Evolutionary conservation across 768 basidiomycete genomes (phyloP).

Genomic region (Lyophyllum decastes): DNA sequence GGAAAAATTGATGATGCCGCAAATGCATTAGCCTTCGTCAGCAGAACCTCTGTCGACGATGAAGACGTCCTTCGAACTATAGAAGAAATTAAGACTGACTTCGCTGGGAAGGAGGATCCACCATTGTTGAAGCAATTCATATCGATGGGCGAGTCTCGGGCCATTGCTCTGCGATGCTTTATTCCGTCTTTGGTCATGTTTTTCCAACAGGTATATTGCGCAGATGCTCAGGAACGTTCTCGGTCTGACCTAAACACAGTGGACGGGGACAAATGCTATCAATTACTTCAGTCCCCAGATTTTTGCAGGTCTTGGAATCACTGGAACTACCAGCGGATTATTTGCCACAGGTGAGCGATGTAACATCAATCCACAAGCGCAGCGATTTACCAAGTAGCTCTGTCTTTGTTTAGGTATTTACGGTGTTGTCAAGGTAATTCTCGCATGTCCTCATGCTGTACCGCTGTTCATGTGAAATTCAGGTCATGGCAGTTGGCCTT

Average conservation of each 20-base stretch:
- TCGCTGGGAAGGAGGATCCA: conserved; percentile 39
- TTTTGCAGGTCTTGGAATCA: conserved; percentile 49
- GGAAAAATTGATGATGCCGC: conserved; percentile 42
- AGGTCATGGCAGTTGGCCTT: conserved; percentile 42
- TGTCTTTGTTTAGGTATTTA: conserved; percentile 25
- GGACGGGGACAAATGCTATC: conserved; percentile 57
- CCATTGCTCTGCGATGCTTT: conserved; percentile 42
- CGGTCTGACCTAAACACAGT: conserved; percentile 28
- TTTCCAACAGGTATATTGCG: conserved; percentile 32
- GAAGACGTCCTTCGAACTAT: conserved; percentile 35
- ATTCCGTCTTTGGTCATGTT: conserved; percentile 50
- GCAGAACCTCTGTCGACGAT: conserved; percentile 32
- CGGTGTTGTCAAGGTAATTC: conserved; percentile 34
- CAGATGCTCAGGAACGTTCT: neutral
- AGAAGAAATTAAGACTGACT: conserved; percentile 50
- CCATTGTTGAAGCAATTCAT: conserved; percentile 36
- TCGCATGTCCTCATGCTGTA: neutral
- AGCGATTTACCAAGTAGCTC: neutral
- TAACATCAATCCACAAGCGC: neutral
- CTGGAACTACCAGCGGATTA: conserved; percentile 40
- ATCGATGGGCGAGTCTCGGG: conserved; percentile 45
- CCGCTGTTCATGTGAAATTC: conserved; percentile 17
- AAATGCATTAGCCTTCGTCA: conserved; percentile 36
- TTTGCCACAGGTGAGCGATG: conserved; percentile 46
- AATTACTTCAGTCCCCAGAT: conserved; percentile 57